Evolutionary conservation across 768 basidiomycete species (phyloP).

Genomic region (Leccinum olivaceopallidum): DNA sequence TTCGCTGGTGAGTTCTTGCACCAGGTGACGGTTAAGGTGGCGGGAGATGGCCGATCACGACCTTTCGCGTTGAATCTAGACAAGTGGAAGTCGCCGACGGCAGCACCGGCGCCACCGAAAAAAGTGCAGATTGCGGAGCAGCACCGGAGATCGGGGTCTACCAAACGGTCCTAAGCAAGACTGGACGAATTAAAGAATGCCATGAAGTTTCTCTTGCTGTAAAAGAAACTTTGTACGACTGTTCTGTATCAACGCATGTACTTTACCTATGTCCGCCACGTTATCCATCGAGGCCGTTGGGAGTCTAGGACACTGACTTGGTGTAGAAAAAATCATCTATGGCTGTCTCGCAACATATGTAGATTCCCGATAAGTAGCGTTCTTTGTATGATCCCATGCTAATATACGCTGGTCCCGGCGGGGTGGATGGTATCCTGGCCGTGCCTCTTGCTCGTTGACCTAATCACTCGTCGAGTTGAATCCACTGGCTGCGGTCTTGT

Average conservation of each 20-base stretch:
- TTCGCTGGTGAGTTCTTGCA: constrained; percentile 21
- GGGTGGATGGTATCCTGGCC: no score
- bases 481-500: no score
- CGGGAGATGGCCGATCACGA: not conserved
- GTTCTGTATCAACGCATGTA: not conserved
- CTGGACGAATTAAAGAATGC: not conserved
- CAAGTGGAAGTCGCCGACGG: constrained; percentile 25
- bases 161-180: constrained; percentile 3
- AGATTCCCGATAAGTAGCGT: not conserved
- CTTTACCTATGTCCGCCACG: not conserved
- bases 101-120: constrained; percentile 14
- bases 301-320: not conserved
- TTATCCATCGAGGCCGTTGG: not conserved
- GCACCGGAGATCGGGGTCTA: constrained; percentile 3
- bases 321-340: not conserved
- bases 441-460: no score
- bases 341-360: not conserved
- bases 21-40: not conserved
- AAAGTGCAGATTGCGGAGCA: constrained; percentile 21
- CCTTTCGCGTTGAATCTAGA: constrained; percentile 12
- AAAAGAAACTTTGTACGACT: not conserved
- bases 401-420: no score
- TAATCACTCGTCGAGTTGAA: no score
- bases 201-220: not conserved
- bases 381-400: no score